A percentile compares a stretch with the other conserved stretches of the same genome.
phyloP scores from a whole-genome alignment of 441 rosid species.

The Bruguiera hainesii region DNA sequence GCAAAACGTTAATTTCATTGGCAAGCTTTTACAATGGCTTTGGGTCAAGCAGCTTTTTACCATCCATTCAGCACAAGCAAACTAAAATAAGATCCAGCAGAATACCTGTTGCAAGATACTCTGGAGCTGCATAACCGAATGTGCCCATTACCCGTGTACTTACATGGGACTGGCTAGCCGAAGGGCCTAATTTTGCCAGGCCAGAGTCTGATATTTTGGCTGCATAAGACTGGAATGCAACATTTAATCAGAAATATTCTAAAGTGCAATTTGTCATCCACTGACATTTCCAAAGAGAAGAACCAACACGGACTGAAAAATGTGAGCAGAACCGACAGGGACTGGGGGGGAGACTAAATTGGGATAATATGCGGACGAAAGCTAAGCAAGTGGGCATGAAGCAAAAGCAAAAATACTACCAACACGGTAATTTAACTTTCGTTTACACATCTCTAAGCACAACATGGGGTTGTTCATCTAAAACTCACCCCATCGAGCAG shows the following conservation, averaged over 20 bases:
- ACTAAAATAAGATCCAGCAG: not conserved
- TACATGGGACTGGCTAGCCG: constrained; percentile 80
- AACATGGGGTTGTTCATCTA: not conserved
- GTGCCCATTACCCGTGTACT: constrained; percentile 89
- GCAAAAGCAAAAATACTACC: not conserved
- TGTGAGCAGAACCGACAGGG: no score
- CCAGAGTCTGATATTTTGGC: constrained; percentile 90
- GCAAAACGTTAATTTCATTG: constrained; percentile 6
- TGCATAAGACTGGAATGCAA: constrained; percentile 53
- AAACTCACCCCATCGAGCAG: constrained; percentile 74
- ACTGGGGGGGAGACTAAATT: no score
- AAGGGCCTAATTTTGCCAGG: constrained; percentile 85
- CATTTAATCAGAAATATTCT: constrained; percentile 6
- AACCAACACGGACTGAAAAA: no score
- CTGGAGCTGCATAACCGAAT: constrained; percentile 86
- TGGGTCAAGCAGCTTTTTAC: not conserved
- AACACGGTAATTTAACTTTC: not conserved
- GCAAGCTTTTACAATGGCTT: constrained; percentile 4
- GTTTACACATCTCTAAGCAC: not conserved
- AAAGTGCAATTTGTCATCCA: not conserved
- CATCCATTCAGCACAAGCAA: not conserved
- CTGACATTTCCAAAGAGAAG: not conserved
- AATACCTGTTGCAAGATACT: constrained; percentile 84
- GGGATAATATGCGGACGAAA: not conserved
- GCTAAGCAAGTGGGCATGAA: not conserved